These are phyloP conservation scores for Curvularia sp. DNA, from an alignment of 2,329 filamentous ascomycete genomes.

Conservation along the genomic window DNA sequence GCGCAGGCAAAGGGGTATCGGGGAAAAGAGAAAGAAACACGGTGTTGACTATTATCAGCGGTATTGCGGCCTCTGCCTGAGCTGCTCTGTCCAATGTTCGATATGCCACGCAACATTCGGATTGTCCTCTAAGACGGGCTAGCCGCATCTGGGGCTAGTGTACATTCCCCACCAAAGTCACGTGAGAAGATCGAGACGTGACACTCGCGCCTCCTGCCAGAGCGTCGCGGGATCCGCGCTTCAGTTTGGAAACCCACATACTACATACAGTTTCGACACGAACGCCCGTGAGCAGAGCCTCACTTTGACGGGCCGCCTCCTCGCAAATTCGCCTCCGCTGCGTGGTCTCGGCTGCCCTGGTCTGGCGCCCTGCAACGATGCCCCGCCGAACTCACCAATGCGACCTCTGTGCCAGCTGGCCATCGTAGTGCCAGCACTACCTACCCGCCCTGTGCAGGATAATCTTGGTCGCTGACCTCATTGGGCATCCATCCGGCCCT, in stretches of 20 bases:
- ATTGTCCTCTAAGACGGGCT: constrained; percentile 23
- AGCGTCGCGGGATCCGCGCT: constrained; percentile 5
- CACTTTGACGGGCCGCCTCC: constrained; percentile 28
- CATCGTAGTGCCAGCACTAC: constrained; percentile 44
- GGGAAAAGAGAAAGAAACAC: constrained; percentile 25
- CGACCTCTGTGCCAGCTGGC: constrained; percentile 41
- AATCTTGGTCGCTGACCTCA: constrained; percentile 43
- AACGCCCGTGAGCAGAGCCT: constrained; percentile 31
- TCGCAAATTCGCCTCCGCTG: constrained; percentile 27
- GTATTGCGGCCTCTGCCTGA: constrained; percentile 38
- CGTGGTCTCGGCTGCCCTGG: constrained; percentile 31
- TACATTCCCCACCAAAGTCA: constrained; percentile 16
- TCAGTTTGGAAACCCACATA: constrained; percentile 14
- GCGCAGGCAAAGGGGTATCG: constrained; percentile 16
- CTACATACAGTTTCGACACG: constrained; percentile 5
- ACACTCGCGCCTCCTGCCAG: constrained; percentile 19
- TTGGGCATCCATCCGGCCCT: constrained; percentile 39
- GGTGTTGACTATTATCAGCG: constrained; percentile 27
- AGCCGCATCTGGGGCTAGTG: constrained; percentile 21
- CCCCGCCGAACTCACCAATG: constrained; percentile 43
- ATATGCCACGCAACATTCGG: constrained; percentile 43
- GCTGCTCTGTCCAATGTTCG: constrained; percentile 46
- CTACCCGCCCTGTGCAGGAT: constrained; percentile 39
- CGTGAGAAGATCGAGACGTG: constrained; percentile 15
- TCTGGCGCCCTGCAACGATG: constrained; percentile 34